phyloP scores from a whole-genome alignment of 2,329 filamentous ascomycete genomes.

The Exophiala mesophila region DNA sequence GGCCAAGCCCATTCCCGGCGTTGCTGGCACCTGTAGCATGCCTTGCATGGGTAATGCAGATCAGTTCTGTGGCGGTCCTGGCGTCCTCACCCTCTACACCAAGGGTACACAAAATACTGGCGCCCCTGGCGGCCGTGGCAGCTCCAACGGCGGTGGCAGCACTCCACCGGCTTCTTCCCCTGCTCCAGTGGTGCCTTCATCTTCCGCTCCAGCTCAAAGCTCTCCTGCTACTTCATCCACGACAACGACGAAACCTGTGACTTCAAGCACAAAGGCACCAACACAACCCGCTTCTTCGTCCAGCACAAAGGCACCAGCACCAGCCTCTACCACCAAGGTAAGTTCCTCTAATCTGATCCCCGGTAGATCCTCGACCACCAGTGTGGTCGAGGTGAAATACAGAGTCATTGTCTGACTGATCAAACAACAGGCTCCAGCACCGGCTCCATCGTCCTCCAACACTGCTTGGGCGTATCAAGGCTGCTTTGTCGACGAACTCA shows the following conservation, averaged over 20 bases:
- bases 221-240: background rate
- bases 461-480: constrained; percentile 28
- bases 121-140: constrained; percentile 20
- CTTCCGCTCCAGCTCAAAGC: background rate
- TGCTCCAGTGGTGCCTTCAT: background rate
- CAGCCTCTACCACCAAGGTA: background rate
- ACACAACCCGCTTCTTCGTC: background rate
- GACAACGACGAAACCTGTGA: background rate
- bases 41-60: constrained; percentile 26
- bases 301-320: background rate
- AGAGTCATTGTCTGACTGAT: background rate
- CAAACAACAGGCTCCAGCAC: constrained; percentile 1
- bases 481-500: constrained; percentile 41
- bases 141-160: constrained; percentile 4
- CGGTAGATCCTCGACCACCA: background rate
- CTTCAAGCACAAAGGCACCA: background rate
- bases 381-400: background rate
- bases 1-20: constrained; percentile 26
- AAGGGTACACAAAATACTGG: constrained; percentile 23
- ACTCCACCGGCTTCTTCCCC: constrained; percentile 6
- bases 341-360: background rate
- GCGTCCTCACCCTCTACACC: constrained; percentile 26
- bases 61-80: constrained; percentile 27
- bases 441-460: constrained; percentile 8
- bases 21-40: constrained; percentile 28